Conservation (phyloP, 495 filamentous ascomycete genomes). For the Aspergillus indologenus region DNA sequence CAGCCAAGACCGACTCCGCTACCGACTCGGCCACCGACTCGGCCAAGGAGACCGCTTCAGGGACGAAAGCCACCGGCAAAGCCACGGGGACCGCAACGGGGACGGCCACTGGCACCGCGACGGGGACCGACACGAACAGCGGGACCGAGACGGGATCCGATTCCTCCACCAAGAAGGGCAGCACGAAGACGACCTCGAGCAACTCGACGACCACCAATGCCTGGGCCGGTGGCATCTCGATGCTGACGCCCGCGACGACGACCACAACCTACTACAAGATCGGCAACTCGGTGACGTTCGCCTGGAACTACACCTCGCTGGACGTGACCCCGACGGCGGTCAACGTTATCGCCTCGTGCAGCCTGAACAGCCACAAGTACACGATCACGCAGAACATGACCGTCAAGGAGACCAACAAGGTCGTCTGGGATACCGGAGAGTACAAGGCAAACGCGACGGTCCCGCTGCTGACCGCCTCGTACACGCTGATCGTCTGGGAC, state of each 20-base stretch:
- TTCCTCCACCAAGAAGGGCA: slow-evolving; percentile 30
- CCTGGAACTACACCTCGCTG: slow-evolving; percentile 94
- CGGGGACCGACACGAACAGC: slow-evolving; percentile 22
- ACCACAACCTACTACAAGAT: slow-evolving; percentile 82
- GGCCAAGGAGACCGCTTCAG: slow-evolving; percentile 25
- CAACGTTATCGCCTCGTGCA: slow-evolving; percentile 80
- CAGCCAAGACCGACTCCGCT: slow-evolving; percentile 23
- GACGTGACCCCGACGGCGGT: slow-evolving; percentile 71
- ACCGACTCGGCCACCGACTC: slow-evolving; percentile 27
- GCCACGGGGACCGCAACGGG: slow-evolving; percentile 25
- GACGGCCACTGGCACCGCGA: slow-evolving; percentile 26
- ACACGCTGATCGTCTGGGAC: slow-evolving; percentile 84
- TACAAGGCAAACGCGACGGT: slow-evolving; percentile 61
- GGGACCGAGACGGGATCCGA: slow-evolving; percentile 24
- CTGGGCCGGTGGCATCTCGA: slow-evolving; percentile 70
- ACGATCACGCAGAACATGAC: slow-evolving; percentile 65
- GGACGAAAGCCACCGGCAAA: slow-evolving; percentile 16
- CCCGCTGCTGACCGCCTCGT: slow-evolving; percentile 67
- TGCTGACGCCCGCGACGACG: slow-evolving; percentile 68
- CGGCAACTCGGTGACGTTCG: slow-evolving; percentile 78
- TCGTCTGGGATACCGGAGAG: slow-evolving; percentile 76
- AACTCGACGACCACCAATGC: slow-evolving; percentile 44
- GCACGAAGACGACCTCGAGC: slow-evolving; percentile 45
- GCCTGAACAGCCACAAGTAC: slow-evolving; percentile 59
- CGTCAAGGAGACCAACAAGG: slow-evolving; percentile 50